Percentiles rank a stretch among this genome's conserved stretches.
phyloP scores from a whole-genome alignment of 768 basidiomycete species.

The Agrocybe praecox region DNA sequence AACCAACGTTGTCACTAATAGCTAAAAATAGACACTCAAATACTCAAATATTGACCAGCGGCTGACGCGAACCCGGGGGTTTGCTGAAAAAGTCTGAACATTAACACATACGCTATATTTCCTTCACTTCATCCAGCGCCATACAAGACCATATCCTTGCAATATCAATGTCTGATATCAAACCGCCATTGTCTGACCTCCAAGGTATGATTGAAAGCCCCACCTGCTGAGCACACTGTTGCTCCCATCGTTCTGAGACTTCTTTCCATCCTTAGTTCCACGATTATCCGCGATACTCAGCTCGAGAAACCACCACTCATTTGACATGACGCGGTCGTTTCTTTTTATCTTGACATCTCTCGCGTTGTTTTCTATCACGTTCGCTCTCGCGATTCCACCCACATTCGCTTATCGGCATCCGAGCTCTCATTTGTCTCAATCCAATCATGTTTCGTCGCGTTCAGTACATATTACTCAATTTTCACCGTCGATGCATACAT shows the following conservation, averaged over 20 bases:
- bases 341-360: not conserved
- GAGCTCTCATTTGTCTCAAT: not conserved
- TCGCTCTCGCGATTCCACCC: not conserved
- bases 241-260: not conserved
- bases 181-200: not conserved
- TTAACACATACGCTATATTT: too few relatives aligned
- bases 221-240: not conserved
- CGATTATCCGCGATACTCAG: not conserved
- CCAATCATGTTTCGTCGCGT: not conserved
- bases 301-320: not conserved
- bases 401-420: not conserved
- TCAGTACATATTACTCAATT: not conserved
- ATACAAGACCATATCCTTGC: not conserved
- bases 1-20: too few relatives aligned
- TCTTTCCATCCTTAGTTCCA: not conserved
- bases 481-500: not conserved
- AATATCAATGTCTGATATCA: not conserved
- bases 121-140: too few relatives aligned
- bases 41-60: too few relatives aligned
- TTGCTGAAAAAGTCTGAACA: not conserved
- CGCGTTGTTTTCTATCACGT: not conserved
- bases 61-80: not conserved
- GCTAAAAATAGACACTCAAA: too few relatives aligned
- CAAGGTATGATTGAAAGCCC: not conserved
- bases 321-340: not conserved